Evolutionary conservation across 116 monocot genomes (phyloP), one percentile per base, ranked within the genome.

Genomic region (Iris pallida): DNA sequence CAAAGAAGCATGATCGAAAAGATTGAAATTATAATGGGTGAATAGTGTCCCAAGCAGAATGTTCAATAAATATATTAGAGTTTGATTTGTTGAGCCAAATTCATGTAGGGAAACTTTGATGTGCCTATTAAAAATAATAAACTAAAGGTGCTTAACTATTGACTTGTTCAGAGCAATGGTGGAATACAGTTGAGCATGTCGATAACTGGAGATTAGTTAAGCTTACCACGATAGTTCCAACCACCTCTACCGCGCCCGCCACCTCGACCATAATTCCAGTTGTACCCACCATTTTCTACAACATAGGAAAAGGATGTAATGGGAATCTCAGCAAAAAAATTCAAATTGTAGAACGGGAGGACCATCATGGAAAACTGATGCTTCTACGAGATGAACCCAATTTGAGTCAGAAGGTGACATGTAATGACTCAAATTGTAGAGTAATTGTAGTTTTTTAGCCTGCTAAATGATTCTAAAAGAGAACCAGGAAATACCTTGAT

Each of bases 221-320:
- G 53, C 70, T 63, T 69, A 74, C 78, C 82, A 65, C 69, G 76
- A 66, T 84, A 89, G 48, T 65, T 73, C 74, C 64, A 78, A 52
- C 74, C 76, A 44, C 75, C 77, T 66, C 90, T 75, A 65, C 83
- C 83, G 7, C 86, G 77, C 61, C 82, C 85, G 59, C 90, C 89
- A 54, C 85, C 87, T 49, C 77, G 71, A 57, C 77, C 71, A 79
- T 79, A 78, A 53, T 78, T 79, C 54, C 57, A 68, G 30, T 30
- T 30, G 65, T 80, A 87, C 30, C 86, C 86, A 53, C 84, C 90
- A 63, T 87, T 87, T 55, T 91, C 93, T 93, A 74, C 61, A 62
- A 67, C 9, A 30, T 42, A 48, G 42, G 16, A 64, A n/a, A 53
- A 55, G 61, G 15, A 59, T 51, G 11, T 6, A 63, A 63, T 46